These are phyloP conservation scores for Cylindrodendrum hubeiense DNA, from an alignment of 2,329 filamentous ascomycete genomes.

Conservation along the genomic window DNA sequence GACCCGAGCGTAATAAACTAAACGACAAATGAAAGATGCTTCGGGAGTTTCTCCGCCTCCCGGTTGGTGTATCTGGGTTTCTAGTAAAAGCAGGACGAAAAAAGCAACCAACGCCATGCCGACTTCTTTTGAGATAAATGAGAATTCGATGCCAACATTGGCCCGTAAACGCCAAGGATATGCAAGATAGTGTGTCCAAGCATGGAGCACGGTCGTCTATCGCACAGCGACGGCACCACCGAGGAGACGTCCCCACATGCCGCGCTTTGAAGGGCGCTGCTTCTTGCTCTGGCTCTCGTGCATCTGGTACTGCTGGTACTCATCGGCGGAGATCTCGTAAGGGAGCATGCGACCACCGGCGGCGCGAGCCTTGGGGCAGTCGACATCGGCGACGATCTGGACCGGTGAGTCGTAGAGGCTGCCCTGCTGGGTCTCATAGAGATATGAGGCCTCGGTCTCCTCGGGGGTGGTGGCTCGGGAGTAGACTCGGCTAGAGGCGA, in stretches of 20 bases:
- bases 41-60: constrained; percentile 24
- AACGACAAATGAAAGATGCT: constrained; percentile 37
- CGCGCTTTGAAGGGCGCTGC: constrained; percentile 58
- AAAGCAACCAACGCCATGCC: constrained; percentile 38
- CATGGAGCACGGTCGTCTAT: constrained; percentile 39
- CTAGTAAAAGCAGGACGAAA: constrained; percentile 27
- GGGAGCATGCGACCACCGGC: constrained; percentile 57
- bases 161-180: constrained; percentile 39
- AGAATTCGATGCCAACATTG: constrained; percentile 35
- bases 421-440: constrained; percentile 48
- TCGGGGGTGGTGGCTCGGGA: constrained; percentile 67
- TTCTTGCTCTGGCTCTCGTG: constrained; percentile 62
- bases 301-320: constrained; percentile 59
- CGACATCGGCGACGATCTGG: constrained; percentile 57
- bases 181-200: constrained; percentile 31
- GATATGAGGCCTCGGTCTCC: constrained; percentile 58
- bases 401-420: constrained; percentile 65
- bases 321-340: constrained; percentile 67
- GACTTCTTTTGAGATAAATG: constrained; percentile 35
- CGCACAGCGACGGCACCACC: constrained; percentile 58
- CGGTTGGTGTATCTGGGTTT: constrained; percentile 37
- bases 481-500: constrained; percentile 61
- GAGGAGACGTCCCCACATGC: constrained; percentile 67
- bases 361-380: constrained; percentile 52
- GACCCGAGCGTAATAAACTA: constrained; percentile 18